Evolutionary conservation across 2,329 filamentous ascomycete genomes (phyloP).

Genomic region (Gaeumannomyces sp.): DNA sequence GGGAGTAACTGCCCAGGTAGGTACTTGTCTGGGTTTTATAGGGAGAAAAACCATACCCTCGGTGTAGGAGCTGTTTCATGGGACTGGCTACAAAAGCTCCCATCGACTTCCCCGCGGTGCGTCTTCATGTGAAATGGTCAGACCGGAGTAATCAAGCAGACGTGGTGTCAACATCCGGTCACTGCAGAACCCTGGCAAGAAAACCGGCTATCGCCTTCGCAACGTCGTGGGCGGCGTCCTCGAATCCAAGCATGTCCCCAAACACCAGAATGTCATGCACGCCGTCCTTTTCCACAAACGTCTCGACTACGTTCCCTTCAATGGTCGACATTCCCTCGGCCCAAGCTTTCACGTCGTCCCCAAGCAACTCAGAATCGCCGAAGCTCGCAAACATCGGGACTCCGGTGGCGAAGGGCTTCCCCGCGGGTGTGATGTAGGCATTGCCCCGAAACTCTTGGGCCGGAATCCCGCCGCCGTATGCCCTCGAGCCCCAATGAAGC

Average conservation of each 20-base stretch:
- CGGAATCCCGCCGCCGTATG: conserved; percentile 24
- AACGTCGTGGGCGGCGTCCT: conserved; percentile 16
- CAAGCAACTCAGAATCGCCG: conserved; percentile 35
- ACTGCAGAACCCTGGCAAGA: background rate
- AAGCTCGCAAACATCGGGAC: conserved; percentile 35
- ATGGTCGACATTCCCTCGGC: conserved; percentile 28
- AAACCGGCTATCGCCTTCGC: background rate
- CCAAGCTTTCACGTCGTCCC: conserved; percentile 30
- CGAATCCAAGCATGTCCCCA: conserved; percentile 32
- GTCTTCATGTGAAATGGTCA: no score
- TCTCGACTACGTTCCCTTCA: conserved; percentile 31
- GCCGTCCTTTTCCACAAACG: conserved; percentile 30
- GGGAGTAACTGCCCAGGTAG: no score
- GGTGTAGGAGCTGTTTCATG: no score
- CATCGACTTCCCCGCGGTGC: no score
- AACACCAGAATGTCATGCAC: conserved; percentile 38
- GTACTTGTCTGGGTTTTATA: no score
- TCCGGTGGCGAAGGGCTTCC: conserved; percentile 29
- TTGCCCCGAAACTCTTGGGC: conserved; percentile 20
- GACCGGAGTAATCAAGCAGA: background rate
- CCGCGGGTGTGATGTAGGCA: conserved; percentile 30
- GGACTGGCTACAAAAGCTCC: no score
- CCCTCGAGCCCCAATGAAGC: conserved; percentile 32
- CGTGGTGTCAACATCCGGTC: background rate
- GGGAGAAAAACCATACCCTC: no score